These are phyloP conservation scores for Russula sp. DNA, from an alignment of 768 basidiomycete species.

Conservation along the genomic window DNA sequence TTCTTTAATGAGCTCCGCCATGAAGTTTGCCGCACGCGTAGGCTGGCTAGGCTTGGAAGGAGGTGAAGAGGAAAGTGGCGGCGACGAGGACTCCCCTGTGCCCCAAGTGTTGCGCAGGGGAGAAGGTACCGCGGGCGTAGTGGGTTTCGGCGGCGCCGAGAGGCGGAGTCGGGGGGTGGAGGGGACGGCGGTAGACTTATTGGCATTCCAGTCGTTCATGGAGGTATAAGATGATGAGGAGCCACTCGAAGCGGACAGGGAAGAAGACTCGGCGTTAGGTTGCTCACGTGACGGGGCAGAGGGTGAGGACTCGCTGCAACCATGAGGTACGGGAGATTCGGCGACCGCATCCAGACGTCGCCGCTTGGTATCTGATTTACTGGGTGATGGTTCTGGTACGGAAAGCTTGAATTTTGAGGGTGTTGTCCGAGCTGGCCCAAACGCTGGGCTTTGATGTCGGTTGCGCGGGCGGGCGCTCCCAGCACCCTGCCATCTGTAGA, in stretches of 20 bases:
- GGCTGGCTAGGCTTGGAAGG: slow-evolving; percentile 40
- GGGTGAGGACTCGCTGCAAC: slow-evolving; percentile 29
- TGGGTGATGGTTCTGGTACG: slow-evolving; percentile 38
- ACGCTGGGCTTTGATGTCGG: slow-evolving; percentile 71
- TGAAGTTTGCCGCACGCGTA: slow-evolving; percentile 65
- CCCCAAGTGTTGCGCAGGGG: slow-evolving; percentile 75
- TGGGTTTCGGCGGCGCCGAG: slow-evolving; percentile 45
- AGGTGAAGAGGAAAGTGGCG: slow-evolving; percentile 33
- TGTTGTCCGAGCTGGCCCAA: slow-evolving; percentile 51
- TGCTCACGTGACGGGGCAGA: slow-evolving; percentile 25
- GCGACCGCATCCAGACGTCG: slow-evolving; percentile 55
- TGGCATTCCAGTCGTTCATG: slow-evolving; percentile 27
- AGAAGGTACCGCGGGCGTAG: slow-evolving; percentile 64
- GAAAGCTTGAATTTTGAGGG: slow-evolving; percentile 46
- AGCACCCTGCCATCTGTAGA: slow-evolving; percentile 70
- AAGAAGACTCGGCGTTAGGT: slow-evolving; percentile 13
- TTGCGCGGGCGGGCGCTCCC: slow-evolving; percentile 69
- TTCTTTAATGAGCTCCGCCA: slow-evolving; percentile 69
- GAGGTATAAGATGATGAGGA: slow-evolving; percentile 23
- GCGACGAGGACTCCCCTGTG: slow-evolving; percentile 41
- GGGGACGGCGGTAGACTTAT: slow-evolving; percentile 19
- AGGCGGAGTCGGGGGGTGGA: slow-evolving; percentile 33
- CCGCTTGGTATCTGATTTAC: slow-evolving; percentile 55
- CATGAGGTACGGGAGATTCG: slow-evolving; percentile 39
- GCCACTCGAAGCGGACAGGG: slow-evolving; percentile 18